These are phyloP conservation scores for Truncatella angustata DNA, from an alignment of 2,329 filamentous ascomycete species.

Conservation along the genomic window DNA sequence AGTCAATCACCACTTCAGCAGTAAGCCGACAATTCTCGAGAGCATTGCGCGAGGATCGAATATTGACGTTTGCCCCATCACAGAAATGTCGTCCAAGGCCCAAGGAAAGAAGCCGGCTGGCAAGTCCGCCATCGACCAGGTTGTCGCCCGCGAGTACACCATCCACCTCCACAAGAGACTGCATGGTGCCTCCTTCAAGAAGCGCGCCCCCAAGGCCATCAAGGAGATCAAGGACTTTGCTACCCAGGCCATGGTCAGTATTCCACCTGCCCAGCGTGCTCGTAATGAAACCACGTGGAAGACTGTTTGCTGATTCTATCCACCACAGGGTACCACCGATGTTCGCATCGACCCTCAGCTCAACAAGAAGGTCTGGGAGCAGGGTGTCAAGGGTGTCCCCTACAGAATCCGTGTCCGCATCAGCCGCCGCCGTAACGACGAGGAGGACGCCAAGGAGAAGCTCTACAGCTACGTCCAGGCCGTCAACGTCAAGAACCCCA, in stretches of 20 bases:
- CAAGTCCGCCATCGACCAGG: constrained; percentile 97
- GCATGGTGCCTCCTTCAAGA: constrained; percentile 98
- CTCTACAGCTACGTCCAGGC: constrained; percentile 99
- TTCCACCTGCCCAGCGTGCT: too few relatives aligned
- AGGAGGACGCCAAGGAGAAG: constrained; percentile 99
- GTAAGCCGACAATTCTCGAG: background rate
- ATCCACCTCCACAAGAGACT: constrained; percentile 99
- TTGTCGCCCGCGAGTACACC: constrained; percentile 99
- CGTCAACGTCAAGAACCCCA: constrained; percentile 98
- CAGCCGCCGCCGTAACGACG: constrained; percentile 99
- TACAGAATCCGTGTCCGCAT: constrained; percentile 98
- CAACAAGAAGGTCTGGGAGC: constrained; percentile 99
- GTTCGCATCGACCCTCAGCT: constrained; percentile 97
- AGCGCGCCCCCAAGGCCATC: constrained; percentile 96
- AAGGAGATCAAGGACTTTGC: constrained; percentile 99
- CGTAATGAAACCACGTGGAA: background rate
- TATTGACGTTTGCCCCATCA: background rate
- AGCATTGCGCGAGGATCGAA: background rate
- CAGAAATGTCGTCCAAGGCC: constrained; percentile 61
- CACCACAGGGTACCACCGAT: constrained; percentile 80
- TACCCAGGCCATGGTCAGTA: constrained; percentile 88
- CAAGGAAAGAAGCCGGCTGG: constrained; percentile 67
- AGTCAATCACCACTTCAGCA: constrained; percentile 1
- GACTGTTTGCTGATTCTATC: constrained; percentile 18
- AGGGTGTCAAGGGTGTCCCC: constrained; percentile 97